A percentile compares a stretch with the other conserved stretches of the same genome.
These are phyloP conservation scores for Aspergillus sp. DNA, from an alignment of 2,329 filamentous ascomycete species.

Conservation along the genomic window DNA sequence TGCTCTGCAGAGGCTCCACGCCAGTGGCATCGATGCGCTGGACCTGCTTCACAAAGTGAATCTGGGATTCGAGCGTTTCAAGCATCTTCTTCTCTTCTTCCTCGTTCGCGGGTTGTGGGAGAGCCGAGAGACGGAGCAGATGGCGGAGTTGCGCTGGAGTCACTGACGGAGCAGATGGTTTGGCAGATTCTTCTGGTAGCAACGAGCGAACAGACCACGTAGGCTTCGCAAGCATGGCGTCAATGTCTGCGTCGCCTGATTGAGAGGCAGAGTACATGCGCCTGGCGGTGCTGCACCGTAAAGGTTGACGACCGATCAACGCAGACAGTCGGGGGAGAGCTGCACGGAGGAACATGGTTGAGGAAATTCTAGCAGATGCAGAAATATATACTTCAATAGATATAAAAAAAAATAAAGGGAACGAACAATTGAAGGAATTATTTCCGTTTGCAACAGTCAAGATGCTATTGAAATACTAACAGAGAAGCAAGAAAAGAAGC, in stretches of 20 bases:
- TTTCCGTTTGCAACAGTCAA: background rate
- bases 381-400: slow-evolving; percentile 8
- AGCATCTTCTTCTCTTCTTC: slow-evolving; percentile 72
- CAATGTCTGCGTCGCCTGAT: slow-evolving; percentile 29
- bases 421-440: background rate
- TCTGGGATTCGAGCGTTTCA: slow-evolving; percentile 73
- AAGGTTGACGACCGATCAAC: slow-evolving; percentile 10
- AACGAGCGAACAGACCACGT: slow-evolving; percentile 83
- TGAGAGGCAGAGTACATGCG: slow-evolving; percentile 31
- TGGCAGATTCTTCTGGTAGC: slow-evolving; percentile 53
- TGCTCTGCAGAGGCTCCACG: slow-evolving; percentile 72
- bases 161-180: slow-evolving; percentile 45
- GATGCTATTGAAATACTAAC: background rate
- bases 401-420: background rate
- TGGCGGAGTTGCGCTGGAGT: slow-evolving; percentile 73
- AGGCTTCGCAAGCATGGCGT: slow-evolving; percentile 65
- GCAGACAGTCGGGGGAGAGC: slow-evolving; percentile 18
- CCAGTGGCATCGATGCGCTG: slow-evolving; percentile 74
- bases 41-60: slow-evolving; percentile 87
- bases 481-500: slow-evolving; percentile 1
- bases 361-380: background rate
- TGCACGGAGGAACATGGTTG: slow-evolving; percentile 15
- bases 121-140: slow-evolving; percentile 83
- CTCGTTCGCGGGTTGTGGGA: slow-evolving; percentile 67
- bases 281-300: slow-evolving; percentile 6